Percentiles rank a stretch among this genome's conserved stretches.
Conservation (phyloP, 2,329 filamentous ascomycete genomes). For the Furcasterigmium furcatum region DNA sequence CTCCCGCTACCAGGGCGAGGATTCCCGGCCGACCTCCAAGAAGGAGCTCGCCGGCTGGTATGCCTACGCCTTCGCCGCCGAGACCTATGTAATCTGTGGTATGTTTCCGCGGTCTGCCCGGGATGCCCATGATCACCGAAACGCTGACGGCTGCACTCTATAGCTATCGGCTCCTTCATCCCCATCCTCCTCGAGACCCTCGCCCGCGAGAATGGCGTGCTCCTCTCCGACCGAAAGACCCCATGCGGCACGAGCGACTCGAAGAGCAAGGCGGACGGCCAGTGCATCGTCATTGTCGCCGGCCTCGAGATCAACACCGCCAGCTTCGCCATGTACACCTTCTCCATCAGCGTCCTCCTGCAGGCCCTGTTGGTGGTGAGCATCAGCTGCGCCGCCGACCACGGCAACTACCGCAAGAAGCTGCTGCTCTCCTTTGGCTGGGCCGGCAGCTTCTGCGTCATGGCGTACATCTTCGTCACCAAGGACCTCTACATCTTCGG, state of each 20-base stretch:
- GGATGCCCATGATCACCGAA: neutral
- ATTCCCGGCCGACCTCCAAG: conserved; percentile 79
- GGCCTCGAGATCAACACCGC: conserved; percentile 91
- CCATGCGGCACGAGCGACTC: conserved; percentile 69
- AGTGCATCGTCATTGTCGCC: conserved; percentile 80
- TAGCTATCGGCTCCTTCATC: conserved; percentile 69
- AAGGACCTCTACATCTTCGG: conserved; percentile 77
- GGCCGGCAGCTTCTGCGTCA: conserved; percentile 76
- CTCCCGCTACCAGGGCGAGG: conserved; percentile 72
- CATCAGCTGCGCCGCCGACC: conserved; percentile 93
- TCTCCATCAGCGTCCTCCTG: conserved; percentile 84
- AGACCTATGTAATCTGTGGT: conserved; percentile 96
- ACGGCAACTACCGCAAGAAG: conserved; percentile 87
- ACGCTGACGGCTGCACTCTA: too few relatives aligned
- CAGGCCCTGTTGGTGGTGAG: conserved; percentile 91
- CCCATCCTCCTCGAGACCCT: conserved; percentile 93
- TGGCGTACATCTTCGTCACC: conserved; percentile 80
- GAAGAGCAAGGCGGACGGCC: conserved; percentile 46
- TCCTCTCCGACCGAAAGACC: conserved; percentile 71
- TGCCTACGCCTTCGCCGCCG: conserved; percentile 91
- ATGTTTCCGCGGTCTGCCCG: conserved; percentile 32
- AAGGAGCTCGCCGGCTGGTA: conserved; percentile 95
- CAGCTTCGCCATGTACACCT: conserved; percentile 98
- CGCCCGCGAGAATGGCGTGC: conserved; percentile 85
- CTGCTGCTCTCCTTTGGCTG: conserved; percentile 84